Evolutionary conservation across 2,329 filamentous ascomycete species (phyloP), one percentile per base, ranked within the genome.

Genomic region (Aspergillus oerlinghausenensis): DNA sequence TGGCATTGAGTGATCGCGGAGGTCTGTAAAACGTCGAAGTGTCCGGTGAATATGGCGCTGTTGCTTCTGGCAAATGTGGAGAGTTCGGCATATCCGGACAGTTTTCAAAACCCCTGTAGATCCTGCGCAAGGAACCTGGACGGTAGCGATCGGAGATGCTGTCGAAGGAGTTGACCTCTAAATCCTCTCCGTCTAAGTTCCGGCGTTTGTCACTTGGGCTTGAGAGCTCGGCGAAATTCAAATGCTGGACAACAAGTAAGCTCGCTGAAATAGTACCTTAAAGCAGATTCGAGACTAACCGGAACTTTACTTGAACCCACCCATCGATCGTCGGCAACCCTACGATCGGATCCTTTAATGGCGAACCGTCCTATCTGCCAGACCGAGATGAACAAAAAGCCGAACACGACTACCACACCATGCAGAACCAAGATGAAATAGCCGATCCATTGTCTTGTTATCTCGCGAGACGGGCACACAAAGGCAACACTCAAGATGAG

Each of bases 341-440:
- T n/a, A 28, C 32, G 3, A 28, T 19, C n/a, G 26, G n/a, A 10
- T 7, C 35, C 43, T 4, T n/a, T 7, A 9, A n/a, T 11, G 8
- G 19, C 6, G 40, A 38, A 7, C 14, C 47, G 45, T 17, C 8
- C 42, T 14, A 55, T 25, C 4, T 55, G 10, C 53, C 53, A 55
- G 1, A 51, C 26, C 1, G 53, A 47, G 14, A 55, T 40, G 9
- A 51, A 17, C 6, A 51, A 19, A 9, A 47, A 54, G 4, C 32
- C 47, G n/a, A 57, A 51, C 14, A 57, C 38, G 17, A 57, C 28
- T 4, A 45, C 42, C 6, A 28, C 47, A 26, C 51, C 40, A 45
- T 57, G 55, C 7, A 57, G 51, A 26, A 51, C 53, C 8, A 57
- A 17, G 2, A 54, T 57, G 9, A 54, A 50, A 29, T 54, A 57